Conservation (phyloP, 768 basidiomycete species). For the Asterophora parasitica region DNA sequence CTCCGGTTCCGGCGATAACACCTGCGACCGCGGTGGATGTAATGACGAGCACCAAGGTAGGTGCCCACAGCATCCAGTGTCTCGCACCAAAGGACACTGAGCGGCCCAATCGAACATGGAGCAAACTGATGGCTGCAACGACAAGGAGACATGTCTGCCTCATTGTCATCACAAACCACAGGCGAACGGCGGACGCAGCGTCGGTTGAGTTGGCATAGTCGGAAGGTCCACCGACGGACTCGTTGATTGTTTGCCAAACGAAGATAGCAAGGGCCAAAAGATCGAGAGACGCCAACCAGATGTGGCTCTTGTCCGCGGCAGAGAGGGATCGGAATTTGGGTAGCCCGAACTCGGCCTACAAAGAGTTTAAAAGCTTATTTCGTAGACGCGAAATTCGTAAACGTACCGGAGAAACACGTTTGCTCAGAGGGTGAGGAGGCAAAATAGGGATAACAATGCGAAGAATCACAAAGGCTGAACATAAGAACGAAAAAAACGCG, state of each 20-base stretch:
- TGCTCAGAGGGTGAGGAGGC: conserved; percentile 68
- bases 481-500: conserved; percentile 66
- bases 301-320: conserved; percentile 61
- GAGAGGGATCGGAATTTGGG: conserved; percentile 66
- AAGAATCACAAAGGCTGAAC: conserved; percentile 71
- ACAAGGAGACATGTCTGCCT: conserved; percentile 67
- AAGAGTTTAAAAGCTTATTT: conserved; percentile 17
- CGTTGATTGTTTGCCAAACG: conserved; percentile 58
- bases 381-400: conserved; percentile 1
- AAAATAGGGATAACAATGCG: conserved; percentile 72
- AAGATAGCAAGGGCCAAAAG: conserved; percentile 57
- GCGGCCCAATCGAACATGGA: conserved; percentile 67
- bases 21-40: conserved; percentile 58
- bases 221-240: conserved; percentile 43
- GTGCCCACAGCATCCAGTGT: conserved; percentile 74
- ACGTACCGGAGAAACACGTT: conserved; percentile 69
- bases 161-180: conserved; percentile 68
- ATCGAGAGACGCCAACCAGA: conserved; percentile 71
- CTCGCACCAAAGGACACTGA: conserved; percentile 64
- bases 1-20: conserved; percentile 48
- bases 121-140: conserved; percentile 53
- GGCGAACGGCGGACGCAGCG: conserved; percentile 48
- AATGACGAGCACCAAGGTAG: conserved; percentile 48
- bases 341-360: conserved; percentile 70
- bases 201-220: conserved; percentile 41